Base-by-base conservation (phyloP, 2,329 filamentous ascomycete species). In the Raffaelea arxii region DNA sequence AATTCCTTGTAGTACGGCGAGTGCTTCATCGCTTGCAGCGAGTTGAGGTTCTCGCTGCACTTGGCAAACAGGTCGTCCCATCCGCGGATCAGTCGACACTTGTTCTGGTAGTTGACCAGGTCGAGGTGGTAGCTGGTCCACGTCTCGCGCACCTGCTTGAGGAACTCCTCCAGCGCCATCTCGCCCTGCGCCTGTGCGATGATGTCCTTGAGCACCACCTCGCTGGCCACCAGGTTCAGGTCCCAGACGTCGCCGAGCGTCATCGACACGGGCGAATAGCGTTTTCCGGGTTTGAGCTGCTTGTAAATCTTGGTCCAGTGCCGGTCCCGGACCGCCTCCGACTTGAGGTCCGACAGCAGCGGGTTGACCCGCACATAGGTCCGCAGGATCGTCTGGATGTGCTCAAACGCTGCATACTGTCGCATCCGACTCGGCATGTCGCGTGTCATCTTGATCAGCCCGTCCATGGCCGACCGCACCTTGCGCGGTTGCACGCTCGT, bases 1-100 rank as follows among this genome's bases (percentile, higher is more conserved):
- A 99, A 99, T 58, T 97, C 91, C 64, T 96, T 97, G 74, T 95
- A 98, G 65, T 98, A 98, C 0, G 92, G 92, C 5, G 92, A 99
- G 64, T 98, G 91, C 61, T 88, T 85, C 94, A 99, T 99, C 22
- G 92, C 92, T 65, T 97, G 92, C 41, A 99, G 71, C 6, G 92
- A 97, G 67, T 96, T 87, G 47, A 98, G 68, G 58, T 99, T 94
- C 63, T 99, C 92, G 60, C 91, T 95, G 66, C 92, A 99, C 63
- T 97, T 97, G 43, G 91, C 88, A 59, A 98, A 98, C 16, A 99
- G 77, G 54, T 98, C 92, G 58, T 99, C 92, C 84, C 94, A 98
- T 44, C 92, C 92, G 53, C 89, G 86, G 55, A 99, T 98, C 36
- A 99, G 80, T 40, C 91, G 86, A 61, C 91, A 96, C 64, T 98